Evolutionary conservation across 768 basidiomycete genomes (phyloP), one percentile per base, ranked within the genome.

Genomic region (Cystofilobasidium ferigula): DNA sequence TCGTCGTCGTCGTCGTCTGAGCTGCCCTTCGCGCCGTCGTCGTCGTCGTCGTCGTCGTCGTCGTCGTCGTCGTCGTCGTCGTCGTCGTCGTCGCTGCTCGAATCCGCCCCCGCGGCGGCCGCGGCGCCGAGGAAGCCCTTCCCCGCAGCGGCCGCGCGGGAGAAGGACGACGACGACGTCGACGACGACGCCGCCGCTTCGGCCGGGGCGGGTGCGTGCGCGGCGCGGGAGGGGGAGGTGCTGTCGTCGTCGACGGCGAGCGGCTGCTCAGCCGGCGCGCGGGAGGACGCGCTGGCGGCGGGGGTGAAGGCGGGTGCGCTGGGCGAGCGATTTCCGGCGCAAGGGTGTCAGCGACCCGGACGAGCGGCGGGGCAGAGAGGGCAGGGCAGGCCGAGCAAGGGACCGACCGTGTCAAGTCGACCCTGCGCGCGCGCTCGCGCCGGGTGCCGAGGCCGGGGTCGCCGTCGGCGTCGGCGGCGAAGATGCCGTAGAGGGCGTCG

Each of bases 401-500:
- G 8, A 57, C 67, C 45, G 22, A 68, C 67, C 59, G 63, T 48
- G 67, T 59, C 38, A 56, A 63, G 42, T 68, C 62, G 18, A 42
- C 57, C 34, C 43, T 32, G 26, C 26, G 42, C 9, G 7, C 38
- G 3, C 53, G 56, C 24, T 51, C 62, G 20, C 56, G 30, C 26
- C 48, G 24, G 32, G 35, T 53, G 34, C 64, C 54, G 28, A 59
- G 38, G n/a, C 38, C 26, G 8, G 3, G 9, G 42, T 77, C 75
- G 30, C 86, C 86, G 28, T 87, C 86, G 69, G 84, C 85, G 62
- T 86, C 83, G 6, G 84, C 83, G 1, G 78, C 86, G 75, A 87
- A 89, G 0, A 87, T 78, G 5, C 88, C 88, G 71, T 88, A 88
- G n/a, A 84, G 75, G 1, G 84, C 84, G 67, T 85, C 85, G 62